phyloP scores from a whole-genome alignment of 2,329 filamentous ascomycete species.

The Calcarisporium arbuscula region DNA sequence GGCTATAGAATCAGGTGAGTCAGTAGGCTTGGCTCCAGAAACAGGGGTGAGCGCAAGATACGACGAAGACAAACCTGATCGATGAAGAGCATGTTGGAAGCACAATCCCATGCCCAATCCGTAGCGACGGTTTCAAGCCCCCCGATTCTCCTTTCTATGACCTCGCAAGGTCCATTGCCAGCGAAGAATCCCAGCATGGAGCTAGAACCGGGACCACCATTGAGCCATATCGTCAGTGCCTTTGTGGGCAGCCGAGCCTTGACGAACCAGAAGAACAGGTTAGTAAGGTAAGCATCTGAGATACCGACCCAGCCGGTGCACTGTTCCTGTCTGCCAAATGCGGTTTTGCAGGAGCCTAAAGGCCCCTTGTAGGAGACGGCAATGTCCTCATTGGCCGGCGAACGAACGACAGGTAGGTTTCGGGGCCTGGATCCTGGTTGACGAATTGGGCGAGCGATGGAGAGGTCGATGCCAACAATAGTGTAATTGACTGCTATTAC shows the following conservation, averaged over 20 bases:
- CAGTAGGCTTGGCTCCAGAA: conserved; percentile 15
- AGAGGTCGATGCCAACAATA: too few species aligned
- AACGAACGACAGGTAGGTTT: conserved; percentile 51
- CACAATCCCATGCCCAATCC: conserved; percentile 60
- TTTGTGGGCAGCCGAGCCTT: conserved; percentile 36
- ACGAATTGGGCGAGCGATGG: conserved; percentile 26
- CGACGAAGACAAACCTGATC: conserved; percentile 37
- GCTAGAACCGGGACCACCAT: conserved; percentile 60
- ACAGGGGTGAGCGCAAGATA: too few species aligned
- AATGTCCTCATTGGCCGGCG: conserved; percentile 56
- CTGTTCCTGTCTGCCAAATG: conserved; percentile 59
- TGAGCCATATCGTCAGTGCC: conserved; percentile 54
- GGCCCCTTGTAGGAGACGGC: conserved; percentile 62
- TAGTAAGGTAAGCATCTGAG: conserved; percentile 47
- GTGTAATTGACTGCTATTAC: too few species aligned
- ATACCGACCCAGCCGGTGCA: conserved; percentile 64
- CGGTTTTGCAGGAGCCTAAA: conserved; percentile 56
- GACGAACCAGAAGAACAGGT: conserved; percentile 47
- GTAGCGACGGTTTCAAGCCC: conserved; percentile 49
- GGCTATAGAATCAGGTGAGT: conserved; percentile 45
- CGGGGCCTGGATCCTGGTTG: conserved; percentile 19
- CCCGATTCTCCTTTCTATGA: conserved; percentile 40
- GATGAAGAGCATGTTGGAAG: conserved; percentile 50
- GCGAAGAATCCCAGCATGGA: conserved; percentile 60
- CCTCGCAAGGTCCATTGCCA: conserved; percentile 49